These are phyloP conservation scores for Trametes coccinea DNA, from an alignment of 768 basidiomycete genomes.

Conservation along the genomic window DNA sequence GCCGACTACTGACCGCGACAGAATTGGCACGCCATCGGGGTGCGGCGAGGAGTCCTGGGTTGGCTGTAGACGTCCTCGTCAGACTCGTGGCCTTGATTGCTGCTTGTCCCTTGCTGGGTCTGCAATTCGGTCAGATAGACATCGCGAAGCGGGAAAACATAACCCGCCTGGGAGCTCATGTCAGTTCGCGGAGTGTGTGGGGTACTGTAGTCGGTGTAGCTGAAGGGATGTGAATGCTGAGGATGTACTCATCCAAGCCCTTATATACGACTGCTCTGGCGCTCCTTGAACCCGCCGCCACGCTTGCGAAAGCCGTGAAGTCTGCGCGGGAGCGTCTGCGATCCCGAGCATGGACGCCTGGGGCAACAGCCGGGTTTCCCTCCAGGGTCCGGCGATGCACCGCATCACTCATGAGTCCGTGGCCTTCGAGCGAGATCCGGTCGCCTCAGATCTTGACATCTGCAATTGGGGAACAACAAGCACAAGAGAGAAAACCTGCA, in stretches of 20 bases:
- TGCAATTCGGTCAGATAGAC: neutral
- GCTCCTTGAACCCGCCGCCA: neutral
- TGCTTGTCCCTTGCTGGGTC: slow-evolving; percentile 3
- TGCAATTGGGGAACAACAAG: neutral
- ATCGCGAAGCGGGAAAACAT: too few relatives aligned
- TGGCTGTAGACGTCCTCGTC: slow-evolving; percentile 27
- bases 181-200: neutral
- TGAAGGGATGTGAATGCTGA: neutral
- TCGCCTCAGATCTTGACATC: neutral
- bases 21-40: slow-evolving; percentile 72
- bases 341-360: neutral
- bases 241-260: neutral
- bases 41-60: slow-evolving; percentile 43
- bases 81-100: slow-evolving; percentile 23
- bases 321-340: too few relatives aligned
- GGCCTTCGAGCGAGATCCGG: neutral
- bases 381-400: neutral
- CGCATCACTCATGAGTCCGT: neutral
- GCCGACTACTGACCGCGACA: slow-evolving; percentile 52
- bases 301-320: too few relatives aligned
- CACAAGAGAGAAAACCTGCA: neutral
- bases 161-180: slow-evolving; percentile 17
- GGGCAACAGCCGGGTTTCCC: neutral
- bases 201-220: neutral
- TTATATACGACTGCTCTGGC: neutral